Evolutionary conservation across 2,329 filamentous ascomycete genomes (phyloP), one percentile per base, ranked within the genome.

Genomic region (Leptographium radiaticola): DNA sequence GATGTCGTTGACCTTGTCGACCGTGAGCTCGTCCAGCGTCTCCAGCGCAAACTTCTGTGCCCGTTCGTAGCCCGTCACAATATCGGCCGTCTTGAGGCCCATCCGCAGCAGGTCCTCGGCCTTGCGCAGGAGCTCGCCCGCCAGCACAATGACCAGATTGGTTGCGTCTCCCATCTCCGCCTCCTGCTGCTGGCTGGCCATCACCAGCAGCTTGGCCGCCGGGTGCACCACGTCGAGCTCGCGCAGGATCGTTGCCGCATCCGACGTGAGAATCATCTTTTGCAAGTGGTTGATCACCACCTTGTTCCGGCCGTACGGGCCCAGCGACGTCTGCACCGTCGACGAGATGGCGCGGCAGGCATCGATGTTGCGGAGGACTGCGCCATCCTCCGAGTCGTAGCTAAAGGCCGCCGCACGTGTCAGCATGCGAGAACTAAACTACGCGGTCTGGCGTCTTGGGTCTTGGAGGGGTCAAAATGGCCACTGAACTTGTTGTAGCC

Each of bases 201-300:
- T 98, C 63, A 98, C 93, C 53, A 98, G 76, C 60, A 98, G 78
- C 75, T 98, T 98, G 51, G 93, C 94, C 55, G 93, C 93, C 58
- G 94, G 93, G 75, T 98, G 93, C 54, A 98, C 90, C 59, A 98
- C 93, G 66, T 98, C 93, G 69, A 98, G 83, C 75, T 98, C 94
- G 66, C 89, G 86, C 63, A 98, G 80, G 67, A 98, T 98, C 45
- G 93, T 97, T 61, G 93, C 93, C 60, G 93, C 93, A 67, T 98
- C 93, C 57, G 90, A 97, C 62, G 94, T 98, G 60, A 98, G 78
- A 64, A 96, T 95, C 93, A 98, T 96, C 79, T 98, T 98, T 71
- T 95, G 89, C 59, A 98, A 79, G 74, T 98, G 94, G 77, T 98
- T 98, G 78, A 98, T 97, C 74, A 98, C 89, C 67, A 98, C 90